phyloP scores from a whole-genome alignment of 2,329 filamentous ascomycete species.

The Aspergillus transmontanensis region DNA sequence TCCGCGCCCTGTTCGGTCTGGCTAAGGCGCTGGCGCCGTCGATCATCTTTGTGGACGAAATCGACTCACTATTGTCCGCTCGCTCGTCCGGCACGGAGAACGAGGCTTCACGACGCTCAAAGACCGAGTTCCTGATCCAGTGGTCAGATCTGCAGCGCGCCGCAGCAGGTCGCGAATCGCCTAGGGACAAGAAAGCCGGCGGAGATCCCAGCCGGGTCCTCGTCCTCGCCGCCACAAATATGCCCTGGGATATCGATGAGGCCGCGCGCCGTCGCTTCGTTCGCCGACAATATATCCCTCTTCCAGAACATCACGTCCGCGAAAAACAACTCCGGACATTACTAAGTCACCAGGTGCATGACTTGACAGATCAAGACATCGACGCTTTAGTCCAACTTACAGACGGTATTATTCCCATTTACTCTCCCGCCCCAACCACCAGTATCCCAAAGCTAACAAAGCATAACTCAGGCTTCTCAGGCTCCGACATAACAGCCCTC shows the following conservation, averaged over 20 bases:
- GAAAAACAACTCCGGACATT: conserved; percentile 77
- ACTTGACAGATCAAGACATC: conserved; percentile 71
- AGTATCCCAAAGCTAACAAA: conserved; percentile 6
- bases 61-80: conserved; percentile 87
- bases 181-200: conserved; percentile 58
- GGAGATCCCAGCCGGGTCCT: conserved; percentile 87
- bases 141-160: conserved; percentile 94
- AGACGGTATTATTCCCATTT: conserved; percentile 61
- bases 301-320: conserved; percentile 83
- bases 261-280: conserved; percentile 90
- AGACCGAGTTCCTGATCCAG: conserved; percentile 96
- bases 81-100: conserved; percentile 79
- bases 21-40: conserved; percentile 87
- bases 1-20: conserved; percentile 86
- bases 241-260: conserved; percentile 98
- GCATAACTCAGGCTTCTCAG: conserved; percentile 77
- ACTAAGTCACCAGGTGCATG: conserved; percentile 84
- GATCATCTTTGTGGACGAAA: conserved; percentile 98
- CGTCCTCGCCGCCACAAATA: conserved; percentile 90
- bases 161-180: conserved; percentile 79
- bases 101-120: conserved; percentile 89
- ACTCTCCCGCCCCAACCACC: background rate
- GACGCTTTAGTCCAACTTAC: conserved; percentile 74
- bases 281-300: conserved; percentile 89
- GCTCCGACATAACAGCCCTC: conserved; percentile 92